Conservation (phyloP, 495 filamentous ascomycete species). For the Penicillium antarcticum region DNA sequence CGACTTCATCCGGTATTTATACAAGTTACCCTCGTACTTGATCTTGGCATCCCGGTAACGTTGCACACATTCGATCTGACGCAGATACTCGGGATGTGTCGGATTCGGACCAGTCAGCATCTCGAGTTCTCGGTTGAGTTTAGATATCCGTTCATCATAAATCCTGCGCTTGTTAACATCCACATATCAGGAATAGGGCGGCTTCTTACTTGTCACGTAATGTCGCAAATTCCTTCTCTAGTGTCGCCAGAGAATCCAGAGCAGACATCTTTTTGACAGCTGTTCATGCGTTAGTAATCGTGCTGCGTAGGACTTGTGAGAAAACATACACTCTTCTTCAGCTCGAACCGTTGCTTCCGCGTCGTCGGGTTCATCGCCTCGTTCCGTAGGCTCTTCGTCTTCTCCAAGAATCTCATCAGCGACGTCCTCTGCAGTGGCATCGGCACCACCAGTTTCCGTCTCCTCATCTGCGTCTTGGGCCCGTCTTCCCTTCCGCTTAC, state of each 20-base stretch:
- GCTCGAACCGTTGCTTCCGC: constrained; percentile 35
- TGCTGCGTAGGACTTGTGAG: not conserved
- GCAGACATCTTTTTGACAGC: constrained; percentile 77
- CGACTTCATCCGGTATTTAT: constrained; percentile 67
- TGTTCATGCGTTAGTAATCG: constrained; percentile 46
- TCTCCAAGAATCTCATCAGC: constrained; percentile 40
- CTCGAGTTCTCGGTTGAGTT: constrained; percentile 77
- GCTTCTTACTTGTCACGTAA: constrained; percentile 77
- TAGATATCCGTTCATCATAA: constrained; percentile 79
- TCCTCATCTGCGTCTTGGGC: constrained; percentile 38
- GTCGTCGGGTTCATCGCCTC: constrained; percentile 39
- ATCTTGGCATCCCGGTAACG: constrained; percentile 76
- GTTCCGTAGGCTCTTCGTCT: constrained; percentile 44
- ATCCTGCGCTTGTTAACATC: constrained; percentile 52
- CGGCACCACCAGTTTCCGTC: constrained; percentile 22
- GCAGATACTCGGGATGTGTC: constrained; percentile 84
- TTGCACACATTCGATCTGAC: constrained; percentile 80
- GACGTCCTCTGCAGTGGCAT: constrained; percentile 23
- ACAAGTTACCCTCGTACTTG: constrained; percentile 65
- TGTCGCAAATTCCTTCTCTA: constrained; percentile 81
- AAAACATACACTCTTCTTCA: constrained; percentile 70
- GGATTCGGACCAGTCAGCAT: constrained; percentile 72
- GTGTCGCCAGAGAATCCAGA: constrained; percentile 69
- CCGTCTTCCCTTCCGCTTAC: constrained; percentile 44
- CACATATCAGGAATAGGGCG: not conserved